Evolutionary conservation across 108 stramenopile species (phyloP).

Genomic region (Pseudonitzschia pungens): DNA sequence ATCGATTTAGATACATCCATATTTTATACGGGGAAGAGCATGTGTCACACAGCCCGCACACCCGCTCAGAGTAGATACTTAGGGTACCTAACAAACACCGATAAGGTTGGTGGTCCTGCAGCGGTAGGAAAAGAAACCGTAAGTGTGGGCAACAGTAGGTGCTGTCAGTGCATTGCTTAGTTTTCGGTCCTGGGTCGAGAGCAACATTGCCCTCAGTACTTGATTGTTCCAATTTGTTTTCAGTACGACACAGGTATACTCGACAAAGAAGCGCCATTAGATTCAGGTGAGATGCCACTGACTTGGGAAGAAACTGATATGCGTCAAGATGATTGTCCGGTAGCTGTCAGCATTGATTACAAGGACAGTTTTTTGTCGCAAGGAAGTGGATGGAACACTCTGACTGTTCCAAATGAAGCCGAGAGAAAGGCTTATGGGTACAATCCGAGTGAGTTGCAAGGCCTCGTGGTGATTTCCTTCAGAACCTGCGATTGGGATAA

Average conservation of each 20-base stretch:
- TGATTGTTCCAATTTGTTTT: not conserved
- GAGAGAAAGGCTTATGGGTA: slow-evolving; percentile 34
- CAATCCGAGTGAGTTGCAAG: slow-evolving; percentile 20
- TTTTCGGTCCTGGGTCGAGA: not conserved
- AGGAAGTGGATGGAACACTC: slow-evolving; percentile 26
- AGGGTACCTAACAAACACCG: slow-evolving; percentile 21
- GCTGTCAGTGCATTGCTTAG: not conserved
- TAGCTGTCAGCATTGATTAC: slow-evolving; percentile 34
- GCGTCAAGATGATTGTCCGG: slow-evolving; percentile 13
- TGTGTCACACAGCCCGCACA: slow-evolving; percentile 20
- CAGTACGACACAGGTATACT: slow-evolving; percentile 8
- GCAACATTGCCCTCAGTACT: not conserved
- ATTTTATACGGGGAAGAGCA: slow-evolving; percentile 21
- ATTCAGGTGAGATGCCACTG: slow-evolving; percentile 9
- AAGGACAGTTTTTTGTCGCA: slow-evolving; percentile 45
- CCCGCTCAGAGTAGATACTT: slow-evolving; percentile 24
- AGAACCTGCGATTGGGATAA: slow-evolving; percentile 33
- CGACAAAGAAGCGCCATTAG: not conserved
- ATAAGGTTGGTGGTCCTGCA: slow-evolving; percentile 18
- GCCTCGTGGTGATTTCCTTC: slow-evolving; percentile 34
- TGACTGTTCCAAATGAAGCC: slow-evolving; percentile 43
- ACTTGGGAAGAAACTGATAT: slow-evolving; percentile 4
- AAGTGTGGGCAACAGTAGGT: not conserved
- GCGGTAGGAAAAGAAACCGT: slow-evolving; percentile 6
- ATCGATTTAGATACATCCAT: slow-evolving; percentile 7